These are phyloP conservation scores for Phialophora chinensis DNA, from an alignment of 2,329 filamentous ascomycete species.

Conservation along the genomic window DNA sequence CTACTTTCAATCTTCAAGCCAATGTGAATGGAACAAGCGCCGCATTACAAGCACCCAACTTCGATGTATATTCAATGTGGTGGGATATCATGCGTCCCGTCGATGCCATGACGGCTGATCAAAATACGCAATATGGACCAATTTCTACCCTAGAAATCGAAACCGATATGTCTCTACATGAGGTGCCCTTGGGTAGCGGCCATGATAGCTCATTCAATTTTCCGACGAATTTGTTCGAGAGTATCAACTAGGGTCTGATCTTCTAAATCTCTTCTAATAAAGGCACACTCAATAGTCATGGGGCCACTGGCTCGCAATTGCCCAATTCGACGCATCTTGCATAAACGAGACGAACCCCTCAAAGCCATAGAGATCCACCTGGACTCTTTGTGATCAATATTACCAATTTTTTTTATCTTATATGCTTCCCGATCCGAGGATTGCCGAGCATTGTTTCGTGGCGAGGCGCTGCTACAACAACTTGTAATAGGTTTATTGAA, in stretches of 20 bases:
- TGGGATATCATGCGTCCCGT: conserved; percentile 13
- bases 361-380: conserved; percentile 2
- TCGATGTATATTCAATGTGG: conserved; percentile 11
- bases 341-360: not conserved
- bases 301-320: not conserved
- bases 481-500: not conserved
- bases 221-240: conserved; percentile 8
- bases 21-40: not conserved
- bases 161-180: conserved; percentile 10
- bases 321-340: not conserved
- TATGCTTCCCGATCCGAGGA: conserved; percentile 3
- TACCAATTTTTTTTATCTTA: conserved; percentile 1
- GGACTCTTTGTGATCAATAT: not conserved
- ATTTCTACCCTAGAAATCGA: not conserved
- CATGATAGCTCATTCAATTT: conserved; percentile 7
- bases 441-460: conserved; percentile 2
- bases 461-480: not conserved
- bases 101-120: conserved; percentile 9
- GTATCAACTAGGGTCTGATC: not conserved
- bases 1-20: conserved; percentile 1
- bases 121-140: not conserved
- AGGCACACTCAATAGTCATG: not conserved
- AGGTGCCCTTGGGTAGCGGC: conserved; percentile 3
- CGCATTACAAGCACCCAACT: conserved; percentile 11
- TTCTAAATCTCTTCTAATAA: conserved; percentile 5